Conservation (phyloP, 805 yeast genomes). For the Myxozyma mucilagina region DNA sequence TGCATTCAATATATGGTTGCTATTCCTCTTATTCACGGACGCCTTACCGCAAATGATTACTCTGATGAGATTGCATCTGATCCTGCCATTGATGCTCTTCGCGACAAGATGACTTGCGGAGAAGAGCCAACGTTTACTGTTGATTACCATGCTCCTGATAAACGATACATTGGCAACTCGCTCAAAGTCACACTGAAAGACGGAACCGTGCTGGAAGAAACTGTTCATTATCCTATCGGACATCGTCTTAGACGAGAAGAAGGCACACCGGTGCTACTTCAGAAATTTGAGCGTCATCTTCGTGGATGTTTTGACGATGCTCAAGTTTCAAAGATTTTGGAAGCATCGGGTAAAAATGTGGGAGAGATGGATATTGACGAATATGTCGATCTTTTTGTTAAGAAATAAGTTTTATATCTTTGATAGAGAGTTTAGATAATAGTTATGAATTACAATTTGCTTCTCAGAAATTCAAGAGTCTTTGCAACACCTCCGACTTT, state of each 20-base stretch:
- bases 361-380: slow-evolving; percentile 50
- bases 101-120: slow-evolving; percentile 56
- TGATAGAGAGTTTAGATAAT: background rate
- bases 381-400: slow-evolving; percentile 48
- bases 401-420: slow-evolving; percentile 28
- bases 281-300: slow-evolving; percentile 55
- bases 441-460: background rate
- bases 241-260: slow-evolving; percentile 60
- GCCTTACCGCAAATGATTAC: slow-evolving; percentile 60
- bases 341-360: slow-evolving; percentile 41
- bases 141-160: slow-evolving; percentile 58
- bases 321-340: slow-evolving; percentile 46
- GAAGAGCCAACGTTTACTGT: slow-evolving; percentile 51
- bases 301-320: slow-evolving; percentile 47
- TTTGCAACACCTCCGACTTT: slow-evolving; percentile 22
- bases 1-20: slow-evolving; percentile 67
- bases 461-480: slow-evolving; percentile 18
- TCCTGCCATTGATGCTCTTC: slow-evolving; percentile 53
- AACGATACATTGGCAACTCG: slow-evolving; percentile 61
- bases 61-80: slow-evolving; percentile 52
- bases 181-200: slow-evolving; percentile 53
- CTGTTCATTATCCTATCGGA: slow-evolving; percentile 58
- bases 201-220: slow-evolving; percentile 55
- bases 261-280: slow-evolving; percentile 55
- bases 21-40: slow-evolving; percentile 55